These are phyloP conservation scores for Lepiota brunneoincarnata DNA, from an alignment of 768 basidiomycete species.

Conservation along the genomic window DNA sequence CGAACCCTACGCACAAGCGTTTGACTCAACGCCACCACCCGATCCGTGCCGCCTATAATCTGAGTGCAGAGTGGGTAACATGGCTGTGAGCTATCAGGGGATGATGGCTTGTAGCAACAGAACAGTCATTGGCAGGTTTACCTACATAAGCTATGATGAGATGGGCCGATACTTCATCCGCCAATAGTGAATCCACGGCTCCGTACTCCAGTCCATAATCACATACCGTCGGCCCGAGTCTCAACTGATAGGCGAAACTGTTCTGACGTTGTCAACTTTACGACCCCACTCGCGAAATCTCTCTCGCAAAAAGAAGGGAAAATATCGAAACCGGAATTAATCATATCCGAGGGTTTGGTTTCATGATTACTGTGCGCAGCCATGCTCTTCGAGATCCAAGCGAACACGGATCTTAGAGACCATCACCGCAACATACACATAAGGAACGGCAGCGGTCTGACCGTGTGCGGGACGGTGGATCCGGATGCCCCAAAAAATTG, in stretches of 20 bases:
- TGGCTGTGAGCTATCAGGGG: too few relatives aligned
- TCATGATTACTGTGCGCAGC: not conserved
- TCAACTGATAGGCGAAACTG: not conserved
- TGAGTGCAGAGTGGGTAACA: too few relatives aligned
- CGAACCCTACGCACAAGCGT: too few relatives aligned
- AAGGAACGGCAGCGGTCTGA: not conserved
- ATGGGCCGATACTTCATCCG: too few relatives aligned
- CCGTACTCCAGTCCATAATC: constrained; percentile 9
- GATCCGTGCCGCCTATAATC: too few relatives aligned
- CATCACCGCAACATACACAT: not conserved
- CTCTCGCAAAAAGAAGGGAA: not conserved
- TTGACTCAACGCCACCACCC: too few relatives aligned
- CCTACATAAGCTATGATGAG: too few relatives aligned
- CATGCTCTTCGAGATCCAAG: not conserved
- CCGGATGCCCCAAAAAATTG: too few relatives aligned
- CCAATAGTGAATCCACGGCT: constrained; percentile 1
- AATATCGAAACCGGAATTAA: not conserved
- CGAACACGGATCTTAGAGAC: not conserved
- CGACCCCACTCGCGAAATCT: not conserved
- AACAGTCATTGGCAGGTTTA: too few relatives aligned
- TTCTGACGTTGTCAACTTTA: too few relatives aligned
- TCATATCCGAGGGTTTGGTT: constrained; percentile 3
- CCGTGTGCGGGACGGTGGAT: too few relatives aligned
- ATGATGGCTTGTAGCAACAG: too few relatives aligned
- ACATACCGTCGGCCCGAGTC: not conserved